Evolutionary conservation across 1,284 basidiomycete genomes (phyloP).

Genomic region (Mycosarcoma mackinlayi): DNA sequence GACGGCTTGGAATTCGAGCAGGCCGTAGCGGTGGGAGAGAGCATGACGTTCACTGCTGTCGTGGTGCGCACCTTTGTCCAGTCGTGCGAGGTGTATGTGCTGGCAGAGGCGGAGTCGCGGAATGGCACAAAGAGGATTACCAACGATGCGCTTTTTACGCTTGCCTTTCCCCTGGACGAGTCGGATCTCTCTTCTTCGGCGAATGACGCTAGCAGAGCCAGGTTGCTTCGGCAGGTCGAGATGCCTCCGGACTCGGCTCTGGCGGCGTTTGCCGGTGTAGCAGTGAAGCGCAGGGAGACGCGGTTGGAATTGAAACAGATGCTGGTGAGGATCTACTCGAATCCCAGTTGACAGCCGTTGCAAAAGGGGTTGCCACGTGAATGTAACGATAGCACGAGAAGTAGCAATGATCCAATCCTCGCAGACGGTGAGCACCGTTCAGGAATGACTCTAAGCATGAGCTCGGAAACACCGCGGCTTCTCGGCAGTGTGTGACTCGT

Average conservation of each 20-base stretch:
- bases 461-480: no score
- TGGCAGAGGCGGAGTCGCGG: slow-evolving; percentile 51
- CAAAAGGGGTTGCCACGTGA: not conserved
- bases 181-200: slow-evolving; percentile 11
- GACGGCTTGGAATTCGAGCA: slow-evolving; percentile 58
- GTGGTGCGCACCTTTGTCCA: slow-evolving; percentile 50
- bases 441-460: not conserved
- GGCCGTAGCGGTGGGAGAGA: slow-evolving; percentile 52
- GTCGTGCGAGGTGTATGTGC: slow-evolving; percentile 57
- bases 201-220: slow-evolving; percentile 3
- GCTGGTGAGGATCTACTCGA: slow-evolving; percentile 46
- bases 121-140: slow-evolving; percentile 48
- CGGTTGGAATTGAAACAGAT: slow-evolving; percentile 48
- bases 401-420: no score
- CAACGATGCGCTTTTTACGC: slow-evolving; percentile 59
- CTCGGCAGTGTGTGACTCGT: no score
- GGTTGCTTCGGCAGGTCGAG: slow-evolving; percentile 31
- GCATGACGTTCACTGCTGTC: slow-evolving; percentile 50
- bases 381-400: no score
- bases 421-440: not conserved
- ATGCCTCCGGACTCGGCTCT: slow-evolving; percentile 46
- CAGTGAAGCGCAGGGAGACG: slow-evolving; percentile 29
- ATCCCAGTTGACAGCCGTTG: slow-evolving; percentile 14
- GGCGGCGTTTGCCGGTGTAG: slow-evolving; percentile 40
- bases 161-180: slow-evolving; percentile 43